Evolutionary conservation across 2,329 filamentous ascomycete genomes (phyloP), one percentile per base, ranked within the genome.

Genomic region (Annulohypoxylon truncatum): DNA sequence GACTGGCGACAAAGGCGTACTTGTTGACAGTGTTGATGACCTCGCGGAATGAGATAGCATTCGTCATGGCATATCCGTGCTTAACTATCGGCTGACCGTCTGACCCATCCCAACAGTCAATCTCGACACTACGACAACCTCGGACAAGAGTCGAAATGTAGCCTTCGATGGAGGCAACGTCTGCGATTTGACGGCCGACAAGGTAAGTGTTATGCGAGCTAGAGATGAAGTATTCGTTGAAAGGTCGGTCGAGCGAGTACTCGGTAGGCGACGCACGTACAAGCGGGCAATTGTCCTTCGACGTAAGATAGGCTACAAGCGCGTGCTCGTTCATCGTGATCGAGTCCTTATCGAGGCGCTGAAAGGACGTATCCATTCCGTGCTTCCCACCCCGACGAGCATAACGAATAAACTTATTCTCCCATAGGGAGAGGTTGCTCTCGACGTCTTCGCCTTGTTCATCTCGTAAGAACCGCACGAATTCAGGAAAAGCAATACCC

Each of bases 121-220:
- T 93, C 80, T 99, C 96, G 47, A 99, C 90, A 78, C 96, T 98
- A 52, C 96, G 92, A 77, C 96, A 99, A 7, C 94, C 94, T 65
- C 92, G 91, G 68, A 92, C 90, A 5, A 99, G 85, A 2, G 94
- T 93, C 7, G 90, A 89, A 72, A 98, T 96, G 80, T 99, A 99
- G 44, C 94, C 94, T 78, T 99, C 96, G 1, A 96, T 92, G 75
- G 94, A 98, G 1, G 96, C 97, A 46, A 92, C 88, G 26, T 95
- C 95, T 9, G 90, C 91, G 1, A 98, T 90, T 78, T 99, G 96
- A 57, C 94, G 90, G 12, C 96, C 96, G 3, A 96, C 84, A 0
- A 99, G 89, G 75, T 99, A 99, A 0, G 96, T 99, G 79, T 99
- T 99, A 84, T 99, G 96, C 1, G 96, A 98, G 82, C 94, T 97